These are phyloP conservation scores for Suhomyces wounanorum DNA, from an alignment of 1,139 yeast genomes.

Conservation along the genomic window DNA sequence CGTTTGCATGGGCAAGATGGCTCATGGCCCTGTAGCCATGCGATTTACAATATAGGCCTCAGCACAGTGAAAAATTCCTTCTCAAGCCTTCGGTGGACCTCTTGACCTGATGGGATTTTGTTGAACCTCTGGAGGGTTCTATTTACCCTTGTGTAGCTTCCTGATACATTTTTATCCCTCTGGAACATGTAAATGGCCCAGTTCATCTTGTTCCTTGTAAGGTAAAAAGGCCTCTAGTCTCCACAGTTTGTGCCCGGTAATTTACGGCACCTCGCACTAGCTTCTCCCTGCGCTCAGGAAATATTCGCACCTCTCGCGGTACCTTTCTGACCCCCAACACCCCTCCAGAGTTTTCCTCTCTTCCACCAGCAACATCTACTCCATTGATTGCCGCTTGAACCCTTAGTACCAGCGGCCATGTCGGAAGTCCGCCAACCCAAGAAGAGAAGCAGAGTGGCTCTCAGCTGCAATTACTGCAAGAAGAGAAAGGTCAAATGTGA, in stretches of 20 bases:
- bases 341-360: neutral
- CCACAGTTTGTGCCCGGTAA: neutral
- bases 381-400: neutral
- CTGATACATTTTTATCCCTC: no score
- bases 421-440: slow-evolving; percentile 12
- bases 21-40: neutral
- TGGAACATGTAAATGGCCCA: no score
- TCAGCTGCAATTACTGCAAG: slow-evolving; percentile 27
- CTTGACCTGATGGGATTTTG: no score
- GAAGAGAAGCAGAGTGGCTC: slow-evolving; percentile 22
- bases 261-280: neutral
- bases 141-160: no score
- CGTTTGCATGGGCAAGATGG: neutral
- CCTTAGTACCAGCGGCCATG: slow-evolving; percentile 2
- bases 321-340: neutral
- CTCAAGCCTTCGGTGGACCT: no score
- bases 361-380: neutral
- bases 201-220: no score
- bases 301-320: neutral
- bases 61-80: no score
- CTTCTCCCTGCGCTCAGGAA: neutral
- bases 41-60: neutral
- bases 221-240: no score
- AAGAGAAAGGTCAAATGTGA: slow-evolving; percentile 28
- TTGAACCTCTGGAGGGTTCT: no score